phyloP scores from a whole-genome alignment of 306 rosid species.

The Lithocarpus polystachyus region DNA sequence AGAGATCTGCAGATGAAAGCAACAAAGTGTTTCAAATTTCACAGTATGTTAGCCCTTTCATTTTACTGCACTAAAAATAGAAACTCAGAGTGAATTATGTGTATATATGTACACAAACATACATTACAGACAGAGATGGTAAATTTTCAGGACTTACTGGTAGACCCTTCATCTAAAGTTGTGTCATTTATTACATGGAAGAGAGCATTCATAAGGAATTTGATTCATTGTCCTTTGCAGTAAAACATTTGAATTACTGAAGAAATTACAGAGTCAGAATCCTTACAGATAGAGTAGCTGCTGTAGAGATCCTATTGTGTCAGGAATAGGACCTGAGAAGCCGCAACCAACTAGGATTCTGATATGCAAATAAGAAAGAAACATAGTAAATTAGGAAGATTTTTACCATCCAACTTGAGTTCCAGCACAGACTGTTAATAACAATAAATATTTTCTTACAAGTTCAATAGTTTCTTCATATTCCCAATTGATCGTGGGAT shows the following conservation, averaged over 20 bases:
- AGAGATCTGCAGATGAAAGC: constrained; percentile 37
- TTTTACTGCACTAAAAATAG: no score
- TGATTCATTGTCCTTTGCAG: no score
- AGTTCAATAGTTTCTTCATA: constrained; percentile 19
- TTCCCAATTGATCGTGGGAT: constrained; percentile 37
- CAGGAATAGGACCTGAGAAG: constrained; percentile 59
- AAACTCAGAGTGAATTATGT: no score
- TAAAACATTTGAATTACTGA: no score
- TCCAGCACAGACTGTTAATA: not conserved
- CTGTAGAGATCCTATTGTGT: constrained; percentile 42
- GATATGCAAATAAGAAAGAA: constrained; percentile 20
- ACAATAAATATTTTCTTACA: constrained; percentile 31
- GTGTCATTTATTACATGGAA: no score
- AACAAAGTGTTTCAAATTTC: not conserved
- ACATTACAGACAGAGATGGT: no score
- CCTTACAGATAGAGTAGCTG: constrained; percentile 45
- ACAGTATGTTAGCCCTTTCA: no score
- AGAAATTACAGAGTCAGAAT: constrained; percentile 2
- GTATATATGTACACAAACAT: no score
- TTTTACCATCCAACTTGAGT: not conserved
- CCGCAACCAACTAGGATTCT: constrained; percentile 59
- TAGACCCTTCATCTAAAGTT: no score
- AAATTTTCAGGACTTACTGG: no score
- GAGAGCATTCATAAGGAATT: no score
- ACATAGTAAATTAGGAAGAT: constrained; percentile 7